Evolutionary conservation across 768 basidiomycete genomes (phyloP).

Genomic region (Trametes elegans): DNA sequence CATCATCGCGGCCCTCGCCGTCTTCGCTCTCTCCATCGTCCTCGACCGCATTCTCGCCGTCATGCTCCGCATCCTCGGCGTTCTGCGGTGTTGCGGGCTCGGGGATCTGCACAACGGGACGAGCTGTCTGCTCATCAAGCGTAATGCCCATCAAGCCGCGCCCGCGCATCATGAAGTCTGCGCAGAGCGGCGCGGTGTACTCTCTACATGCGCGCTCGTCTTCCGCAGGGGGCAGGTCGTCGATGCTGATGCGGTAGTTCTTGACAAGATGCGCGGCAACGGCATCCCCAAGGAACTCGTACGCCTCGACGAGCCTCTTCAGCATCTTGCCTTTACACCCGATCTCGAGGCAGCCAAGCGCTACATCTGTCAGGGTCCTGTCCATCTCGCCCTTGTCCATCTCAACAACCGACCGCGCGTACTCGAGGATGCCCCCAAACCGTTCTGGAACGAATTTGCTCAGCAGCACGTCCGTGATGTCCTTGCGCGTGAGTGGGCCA

Average conservation of each 20-base stretch:
- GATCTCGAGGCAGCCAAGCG: constrained; percentile 55
- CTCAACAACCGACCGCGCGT: constrained; percentile 42
- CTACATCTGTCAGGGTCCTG: constrained; percentile 57
- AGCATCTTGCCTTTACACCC: constrained; percentile 71
- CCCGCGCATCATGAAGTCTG: constrained; percentile 39
- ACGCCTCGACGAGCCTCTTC: constrained; percentile 50
- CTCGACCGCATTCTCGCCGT: constrained; percentile 2
- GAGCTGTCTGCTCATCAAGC: constrained; percentile 7
- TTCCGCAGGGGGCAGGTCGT: constrained; percentile 54
- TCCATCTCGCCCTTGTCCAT: constrained; percentile 43
- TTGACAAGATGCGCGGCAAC: constrained; percentile 47
- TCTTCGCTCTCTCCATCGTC: constrained; percentile 7
- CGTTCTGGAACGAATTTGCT: constrained; percentile 71
- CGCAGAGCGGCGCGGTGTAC: constrained; percentile 54
- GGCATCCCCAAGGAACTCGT: constrained; percentile 40
- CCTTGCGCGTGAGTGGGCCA: constrained; percentile 52
- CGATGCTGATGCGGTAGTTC: constrained; percentile 50
- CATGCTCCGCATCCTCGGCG: not conserved
- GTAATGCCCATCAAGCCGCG: not conserved
- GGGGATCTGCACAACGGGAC: not conserved
- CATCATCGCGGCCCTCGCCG: not conserved
- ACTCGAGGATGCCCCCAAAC: constrained; percentile 48
- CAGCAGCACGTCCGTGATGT: constrained; percentile 59
- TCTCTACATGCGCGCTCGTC: constrained; percentile 42
- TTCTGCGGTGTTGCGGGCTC: not conserved